These are phyloP conservation scores for Rhodomyrtus psidioides DNA, from an alignment of 441 rosid genomes.

Conservation along the genomic window DNA sequence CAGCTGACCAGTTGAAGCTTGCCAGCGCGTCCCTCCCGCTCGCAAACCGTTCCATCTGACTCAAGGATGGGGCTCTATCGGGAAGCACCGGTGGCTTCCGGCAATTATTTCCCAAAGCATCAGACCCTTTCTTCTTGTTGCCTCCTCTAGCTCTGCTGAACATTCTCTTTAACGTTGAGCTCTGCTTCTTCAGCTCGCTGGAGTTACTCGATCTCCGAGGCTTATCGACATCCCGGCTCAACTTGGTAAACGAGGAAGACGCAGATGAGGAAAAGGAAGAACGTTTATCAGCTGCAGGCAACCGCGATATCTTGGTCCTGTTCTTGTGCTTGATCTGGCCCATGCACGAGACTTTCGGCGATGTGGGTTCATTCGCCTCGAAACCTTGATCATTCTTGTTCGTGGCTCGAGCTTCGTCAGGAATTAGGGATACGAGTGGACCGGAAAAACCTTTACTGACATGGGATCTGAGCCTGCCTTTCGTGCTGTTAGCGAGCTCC, in stretches of 20 bases:
- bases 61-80: conserved; percentile 1
- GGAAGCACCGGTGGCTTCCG: background rate
- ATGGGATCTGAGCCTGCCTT: background rate
- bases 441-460: background rate
- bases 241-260: background rate
- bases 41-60: conserved; percentile 2
- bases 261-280: background rate
- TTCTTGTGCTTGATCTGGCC: conserved; percentile 5
- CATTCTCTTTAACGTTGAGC: background rate
- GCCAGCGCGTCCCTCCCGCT: background rate
- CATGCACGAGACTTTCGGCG: conserved; percentile 6
- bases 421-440: background rate
- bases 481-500: background rate
- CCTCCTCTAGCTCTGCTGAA: background rate
- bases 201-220: background rate
- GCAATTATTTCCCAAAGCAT: background rate
- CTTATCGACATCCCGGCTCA: background rate
- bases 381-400: background rate
- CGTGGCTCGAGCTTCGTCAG: background rate
- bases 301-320: background rate
- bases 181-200: background rate
- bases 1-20: background rate
- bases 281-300: background rate
- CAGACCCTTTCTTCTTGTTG: background rate
- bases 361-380: background rate